phyloP scores from a whole-genome alignment of 805 yeast genomes.

The Candida awuae region DNA sequence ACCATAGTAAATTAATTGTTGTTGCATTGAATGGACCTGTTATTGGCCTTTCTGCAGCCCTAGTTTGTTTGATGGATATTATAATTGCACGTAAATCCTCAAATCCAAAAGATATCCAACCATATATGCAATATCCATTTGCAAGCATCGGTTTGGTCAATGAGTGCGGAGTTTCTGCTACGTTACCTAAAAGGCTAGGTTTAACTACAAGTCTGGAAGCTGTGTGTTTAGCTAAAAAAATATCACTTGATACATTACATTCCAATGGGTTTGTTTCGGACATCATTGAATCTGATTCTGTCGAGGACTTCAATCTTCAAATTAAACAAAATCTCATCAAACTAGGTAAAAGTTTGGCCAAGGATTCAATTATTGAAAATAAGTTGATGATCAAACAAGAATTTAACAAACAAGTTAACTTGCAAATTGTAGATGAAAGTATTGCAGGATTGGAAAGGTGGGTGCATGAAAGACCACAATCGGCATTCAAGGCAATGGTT shows the following conservation, averaged over 20 bases:
- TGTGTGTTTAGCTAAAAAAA: conserved; percentile 58
- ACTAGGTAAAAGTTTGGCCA: conserved; percentile 37
- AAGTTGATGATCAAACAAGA: conserved; percentile 34
- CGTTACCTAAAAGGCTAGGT: conserved; percentile 65
- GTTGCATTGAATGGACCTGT: conserved; percentile 83
- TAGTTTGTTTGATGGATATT: conserved; percentile 70
- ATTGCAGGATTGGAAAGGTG: conserved; percentile 62
- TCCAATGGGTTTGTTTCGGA: conserved; percentile 56
- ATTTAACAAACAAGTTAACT: conserved; percentile 30
- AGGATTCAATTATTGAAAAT: conserved; percentile 37
- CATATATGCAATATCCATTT: conserved; percentile 62
- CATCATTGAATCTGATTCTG: conserved; percentile 34
- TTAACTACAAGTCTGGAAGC: conserved; percentile 67
- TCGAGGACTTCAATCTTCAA: conserved; percentile 36
- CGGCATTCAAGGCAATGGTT: conserved; percentile 27
- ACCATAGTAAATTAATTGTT: conserved; percentile 63
- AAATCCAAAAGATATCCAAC: neutral
- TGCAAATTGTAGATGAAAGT: conserved; percentile 58
- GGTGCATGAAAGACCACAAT: conserved; percentile 67
- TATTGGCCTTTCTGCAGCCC: conserved; percentile 67
- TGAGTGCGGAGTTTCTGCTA: conserved; percentile 70
- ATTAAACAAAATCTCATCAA: conserved; percentile 30
- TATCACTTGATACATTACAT: conserved; percentile 48
- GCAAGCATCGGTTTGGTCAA: conserved; percentile 74
- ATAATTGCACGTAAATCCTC: conserved; percentile 40